phyloP scores from a whole-genome alignment of 2,329 filamentous ascomycete species.

The Acrocalymma vagum region DNA sequence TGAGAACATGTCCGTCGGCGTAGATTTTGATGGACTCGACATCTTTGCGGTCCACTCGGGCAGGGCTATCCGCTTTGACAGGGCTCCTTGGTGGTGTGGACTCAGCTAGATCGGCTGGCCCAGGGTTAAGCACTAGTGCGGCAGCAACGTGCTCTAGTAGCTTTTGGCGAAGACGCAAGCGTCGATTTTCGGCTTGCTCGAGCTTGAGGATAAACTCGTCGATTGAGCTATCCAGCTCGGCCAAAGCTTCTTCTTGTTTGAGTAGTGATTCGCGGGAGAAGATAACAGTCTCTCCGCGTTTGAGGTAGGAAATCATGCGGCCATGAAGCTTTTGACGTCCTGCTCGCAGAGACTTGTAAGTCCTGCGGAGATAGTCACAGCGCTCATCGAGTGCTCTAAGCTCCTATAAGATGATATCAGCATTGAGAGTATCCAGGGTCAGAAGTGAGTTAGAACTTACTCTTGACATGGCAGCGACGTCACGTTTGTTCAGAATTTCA shows the following conservation, averaged over 20 bases:
- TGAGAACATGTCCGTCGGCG: constrained; percentile 52
- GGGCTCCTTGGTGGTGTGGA: constrained; percentile 50
- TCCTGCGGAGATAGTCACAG: constrained; percentile 79
- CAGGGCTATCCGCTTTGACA: constrained; percentile 45
- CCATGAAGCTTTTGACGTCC: constrained; percentile 79
- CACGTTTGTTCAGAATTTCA: constrained; percentile 49
- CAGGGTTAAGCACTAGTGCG: constrained; percentile 55
- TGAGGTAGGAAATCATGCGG: constrained; percentile 79
- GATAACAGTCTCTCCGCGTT: constrained; percentile 73
- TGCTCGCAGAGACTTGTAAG: constrained; percentile 77
- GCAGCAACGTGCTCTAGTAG: constrained; percentile 83
- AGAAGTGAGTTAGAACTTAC: constrained; percentile 49
- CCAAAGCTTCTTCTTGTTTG: constrained; percentile 81
- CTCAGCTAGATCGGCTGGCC: constrained; percentile 38
- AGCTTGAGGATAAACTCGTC: constrained; percentile 83
- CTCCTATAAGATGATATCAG: constrained; percentile 61
- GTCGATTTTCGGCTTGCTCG: constrained; percentile 81
- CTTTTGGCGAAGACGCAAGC: constrained; percentile 79
- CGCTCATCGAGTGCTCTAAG: constrained; percentile 79
- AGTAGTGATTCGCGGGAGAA: constrained; percentile 79
- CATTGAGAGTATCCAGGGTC: constrained; percentile 1
- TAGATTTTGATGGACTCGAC: constrained; percentile 55
- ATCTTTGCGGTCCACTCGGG: constrained; percentile 43
- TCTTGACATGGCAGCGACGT: constrained; percentile 64
- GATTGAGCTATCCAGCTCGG: constrained; percentile 78